Base-by-base conservation (phyloP, 805 yeast genomes). In the Kregervanrija delftensis region DNA sequence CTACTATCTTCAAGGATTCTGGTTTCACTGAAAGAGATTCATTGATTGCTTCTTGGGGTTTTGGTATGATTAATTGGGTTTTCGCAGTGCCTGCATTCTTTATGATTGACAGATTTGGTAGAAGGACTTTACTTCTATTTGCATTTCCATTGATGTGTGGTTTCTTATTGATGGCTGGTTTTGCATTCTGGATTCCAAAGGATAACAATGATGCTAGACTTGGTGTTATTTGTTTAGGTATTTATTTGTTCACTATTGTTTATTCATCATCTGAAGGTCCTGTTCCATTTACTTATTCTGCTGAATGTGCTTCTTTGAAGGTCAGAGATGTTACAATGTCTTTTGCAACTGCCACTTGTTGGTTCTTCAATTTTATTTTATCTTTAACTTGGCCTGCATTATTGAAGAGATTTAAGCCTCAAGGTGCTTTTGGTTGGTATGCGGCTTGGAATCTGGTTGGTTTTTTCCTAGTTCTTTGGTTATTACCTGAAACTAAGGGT, bases 231-330 rank as follows among this genome's bases (percentile, higher is more conserved):
- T 70, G 83, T 5, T 67, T 79, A 49, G 95, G 93, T 52, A 81
- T 87, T 46, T 87, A 87, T 60, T 58, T 87, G 30, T 86, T 76
- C 63, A 69, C 87, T 0, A 73, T 78, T 37, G 82, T 83, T 45
- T 87, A 87, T 65, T 84, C 95, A 0, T 78, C 86, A 3, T 91
- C 95, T 44, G 87, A 84, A 61, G 96, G 96, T 37, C 95, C 93
- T 11, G 93, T 87, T 38, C 95, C 96, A 3, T 87, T 87, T 67
- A 83, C 93, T 2, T 85, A 87, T 59, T 81, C 89, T 17, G 95
- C 95, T 9, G 96, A 87, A 63, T 85, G 83, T 55, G 77, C 83
- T 68, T 87, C 91, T 48, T 69, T 86, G 56, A 83, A 83, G 57
- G 77, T 85, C 49, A 77, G 95, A 65, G 89, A 86, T 52, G 66